Evolutionary conservation across 345 rosid genomes (phyloP), one percentile per base, ranked within the genome.

Genomic region (Litchi chinensis): DNA sequence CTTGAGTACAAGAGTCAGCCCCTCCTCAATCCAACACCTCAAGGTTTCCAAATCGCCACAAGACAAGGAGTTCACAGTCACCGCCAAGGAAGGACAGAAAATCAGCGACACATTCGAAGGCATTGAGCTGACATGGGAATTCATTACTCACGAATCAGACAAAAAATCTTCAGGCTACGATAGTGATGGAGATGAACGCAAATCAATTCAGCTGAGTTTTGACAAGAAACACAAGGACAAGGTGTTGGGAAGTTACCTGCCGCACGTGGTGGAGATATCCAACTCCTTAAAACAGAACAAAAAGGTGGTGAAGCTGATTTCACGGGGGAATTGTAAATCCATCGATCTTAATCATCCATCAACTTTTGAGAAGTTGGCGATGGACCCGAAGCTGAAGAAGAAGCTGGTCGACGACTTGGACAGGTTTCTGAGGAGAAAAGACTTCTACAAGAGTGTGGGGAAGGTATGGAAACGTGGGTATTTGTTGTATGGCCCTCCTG

Each of bases 281-380:
- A 80, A 81, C 54, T 54, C 70, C 64, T 73, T 79, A 3, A 72
- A 59, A 43, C 57, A 80, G 37, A 71, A 69, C 37, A 79, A 63
- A 8, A 66, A 63, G 68, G 77, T 19, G 22, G 65, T 82, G 13
- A 77, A 82, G 44, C 81, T 85, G n/a, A 22, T 66, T 68, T 21
- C 73, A 5, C 59, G 63, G 18, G 71, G 71, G 56, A 19, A 3
- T 50, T 65, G 8, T 73, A n/a, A 44, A 68, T 74, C 74, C 3
- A 76, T 70, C 50, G 76, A 80, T 67, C 73, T 83, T 50, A 44
- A 78, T 7, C 86, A 85, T 76, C 88, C 86, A 65, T 78, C 84
- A 2, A 83, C 77, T 24, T 85, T 85, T 12, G 83, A 80, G 28
- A 79, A 80, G 43, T 48, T 83, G 79, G 86, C 88, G 13, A 85